These are phyloP conservation scores for Eucalyptus camaldulensis DNA, from an alignment of 345 rosid genomes.

Conservation along the genomic window DNA sequence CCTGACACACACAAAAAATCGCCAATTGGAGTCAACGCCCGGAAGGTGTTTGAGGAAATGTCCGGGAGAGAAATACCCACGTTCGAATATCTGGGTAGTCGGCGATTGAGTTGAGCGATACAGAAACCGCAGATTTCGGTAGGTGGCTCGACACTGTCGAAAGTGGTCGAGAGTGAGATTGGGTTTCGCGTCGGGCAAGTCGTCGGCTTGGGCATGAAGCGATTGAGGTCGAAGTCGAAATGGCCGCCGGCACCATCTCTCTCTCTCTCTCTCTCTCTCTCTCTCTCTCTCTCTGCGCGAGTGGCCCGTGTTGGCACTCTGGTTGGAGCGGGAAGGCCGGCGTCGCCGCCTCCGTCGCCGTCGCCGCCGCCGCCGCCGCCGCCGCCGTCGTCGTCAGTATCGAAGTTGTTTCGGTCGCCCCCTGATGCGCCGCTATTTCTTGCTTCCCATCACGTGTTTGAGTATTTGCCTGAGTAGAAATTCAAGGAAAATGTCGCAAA, in stretches of 20 bases:
- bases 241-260: neutral
- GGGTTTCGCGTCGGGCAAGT: neutral
- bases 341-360: no score
- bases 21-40: neutral
- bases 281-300: neutral
- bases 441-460: neutral
- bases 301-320: neutral
- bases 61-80: neutral
- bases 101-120: neutral
- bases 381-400: neutral
- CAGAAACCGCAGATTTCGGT: neutral
- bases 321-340: neutral
- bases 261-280: neutral
- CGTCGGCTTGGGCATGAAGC: neutral
- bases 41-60: slow-evolving; percentile 19
- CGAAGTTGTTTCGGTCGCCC: neutral
- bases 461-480: neutral
- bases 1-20: slow-evolving; percentile 9
- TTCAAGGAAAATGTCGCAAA: neutral
- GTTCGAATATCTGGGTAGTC: neutral
- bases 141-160: neutral
- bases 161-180: neutral
- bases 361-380: neutral
- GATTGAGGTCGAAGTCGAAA: neutral
- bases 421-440: neutral